Base-by-base conservation (phyloP, 2,329 filamentous ascomycete genomes). In the Uncinocarpus reesii region DNA sequence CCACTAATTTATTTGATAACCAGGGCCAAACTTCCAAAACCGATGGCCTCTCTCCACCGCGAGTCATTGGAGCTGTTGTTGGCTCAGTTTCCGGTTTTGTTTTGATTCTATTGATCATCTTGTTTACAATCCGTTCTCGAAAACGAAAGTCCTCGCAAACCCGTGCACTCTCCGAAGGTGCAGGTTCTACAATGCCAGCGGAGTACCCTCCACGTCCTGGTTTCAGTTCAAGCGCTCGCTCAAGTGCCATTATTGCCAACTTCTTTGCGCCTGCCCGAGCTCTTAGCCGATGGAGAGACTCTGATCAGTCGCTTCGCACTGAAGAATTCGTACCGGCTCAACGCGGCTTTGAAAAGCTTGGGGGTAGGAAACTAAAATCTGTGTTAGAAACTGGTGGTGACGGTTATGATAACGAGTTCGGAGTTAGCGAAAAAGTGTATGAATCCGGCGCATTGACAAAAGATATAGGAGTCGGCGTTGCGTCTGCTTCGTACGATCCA, bases 1-100 rank as follows among this genome's bases (percentile, higher is more conserved):
- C 48, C 11, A 43, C 49, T 13, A 46, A 43, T 13, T 44, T 46
- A 20, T 48, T 49, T 24, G 51, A 20, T 16, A 50, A 31, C 20
- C 48, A 31, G 29, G 42, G 35, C 18, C 53, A n/a, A 36, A 52
- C 47, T n/a, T 53, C 57, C 2, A 53, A 51, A 16, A 50, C 52
- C 7, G 36, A 56, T 16, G 57, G 52, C 24, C 57, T 59, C 26
- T 62, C 68, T 37, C 77, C 74, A 20, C 71, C 72, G 13, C 71
- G 71, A 50, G 73, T 81, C 2, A 76, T 80, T 16, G 79, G 79
- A 6, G 78, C 77, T 40, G 75, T 81, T n/a, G 70, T 82, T 21
- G 79, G 79, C 13, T 78, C 78, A 38, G 69, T 80, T 42, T 77
- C 77, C 28, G 79, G 77, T 23, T 58, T 76, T 28, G 73, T 76